Percentiles rank a stretch among this genome's conserved stretches.
These are phyloP conservation scores for Xylaria digitata DNA, from an alignment of 2,329 filamentous ascomycete genomes.

Conservation along the genomic window DNA sequence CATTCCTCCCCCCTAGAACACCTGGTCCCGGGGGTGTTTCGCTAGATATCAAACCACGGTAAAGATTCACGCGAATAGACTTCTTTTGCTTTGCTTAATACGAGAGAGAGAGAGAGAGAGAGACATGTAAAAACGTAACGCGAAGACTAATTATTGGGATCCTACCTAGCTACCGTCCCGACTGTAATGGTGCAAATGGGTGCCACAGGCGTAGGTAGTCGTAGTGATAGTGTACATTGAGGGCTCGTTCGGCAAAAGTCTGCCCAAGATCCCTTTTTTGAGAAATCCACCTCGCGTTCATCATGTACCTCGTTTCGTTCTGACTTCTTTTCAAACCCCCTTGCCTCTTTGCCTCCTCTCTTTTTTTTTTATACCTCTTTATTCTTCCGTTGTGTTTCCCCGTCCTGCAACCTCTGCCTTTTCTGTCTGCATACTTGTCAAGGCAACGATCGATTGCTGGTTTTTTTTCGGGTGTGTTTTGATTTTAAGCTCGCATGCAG, in stretches of 20 bases:
- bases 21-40: too few species aligned
- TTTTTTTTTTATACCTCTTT: background rate
- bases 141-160: background rate
- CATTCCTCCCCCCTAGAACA: too few species aligned
- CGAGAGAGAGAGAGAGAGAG: too few species aligned
- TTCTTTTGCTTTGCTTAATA: too few species aligned
- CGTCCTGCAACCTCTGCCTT: background rate
- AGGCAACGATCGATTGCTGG: background rate
- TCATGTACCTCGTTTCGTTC: too few species aligned
- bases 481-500: background rate
- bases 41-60: too few species aligned
- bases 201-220: too few species aligned
- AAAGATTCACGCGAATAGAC: too few species aligned
- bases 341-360: background rate
- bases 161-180: background rate
- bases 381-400: background rate
- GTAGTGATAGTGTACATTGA: constrained; percentile 6
- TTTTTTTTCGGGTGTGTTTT: background rate
- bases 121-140: background rate
- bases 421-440: background rate
- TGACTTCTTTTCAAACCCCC: background rate
- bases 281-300: background rate
- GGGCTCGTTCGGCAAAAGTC: background rate
- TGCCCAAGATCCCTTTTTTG: background rate
- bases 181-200: background rate